Evolutionary conservation across 2,329 filamentous ascomycete genomes (phyloP).

Genomic region (Trichoderma atroviride): DNA sequence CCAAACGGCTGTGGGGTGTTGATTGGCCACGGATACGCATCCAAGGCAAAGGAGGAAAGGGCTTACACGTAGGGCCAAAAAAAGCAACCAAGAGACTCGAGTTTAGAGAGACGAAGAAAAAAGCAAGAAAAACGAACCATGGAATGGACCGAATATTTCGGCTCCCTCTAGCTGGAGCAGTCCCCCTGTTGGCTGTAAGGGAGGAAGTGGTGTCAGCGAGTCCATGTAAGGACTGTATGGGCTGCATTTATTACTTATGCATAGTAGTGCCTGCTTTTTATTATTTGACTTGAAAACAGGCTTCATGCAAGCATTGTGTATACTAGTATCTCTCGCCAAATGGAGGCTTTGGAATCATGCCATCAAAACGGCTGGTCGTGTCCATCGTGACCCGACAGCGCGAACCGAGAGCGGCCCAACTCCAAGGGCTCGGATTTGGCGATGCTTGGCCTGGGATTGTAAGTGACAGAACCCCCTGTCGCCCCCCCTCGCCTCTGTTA

Average conservation of each 20-base stretch:
- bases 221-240: not conserved
- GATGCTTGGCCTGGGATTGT: not conserved
- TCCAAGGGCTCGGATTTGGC: not conserved
- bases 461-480: not conserved
- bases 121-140: not conserved
- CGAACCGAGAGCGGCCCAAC: not conserved
- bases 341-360: not conserved
- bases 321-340: not conserved
- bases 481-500: not conserved
- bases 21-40: not conserved
- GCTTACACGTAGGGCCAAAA: not conserved
- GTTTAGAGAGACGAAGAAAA: not conserved
- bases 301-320: not conserved
- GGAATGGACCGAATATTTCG: not conserved
- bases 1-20: not conserved
- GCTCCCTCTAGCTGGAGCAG: not conserved
- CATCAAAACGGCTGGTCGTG: not conserved
- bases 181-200: not conserved
- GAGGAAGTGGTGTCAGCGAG: not conserved
- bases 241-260: not conserved
- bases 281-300: not conserved
- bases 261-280: not conserved
- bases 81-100: not conserved
- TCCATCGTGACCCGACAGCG: not conserved
- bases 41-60: not conserved